phyloP scores from a whole-genome alignment of 2,329 filamentous ascomycete genomes.

The Penicillium freii region DNA sequence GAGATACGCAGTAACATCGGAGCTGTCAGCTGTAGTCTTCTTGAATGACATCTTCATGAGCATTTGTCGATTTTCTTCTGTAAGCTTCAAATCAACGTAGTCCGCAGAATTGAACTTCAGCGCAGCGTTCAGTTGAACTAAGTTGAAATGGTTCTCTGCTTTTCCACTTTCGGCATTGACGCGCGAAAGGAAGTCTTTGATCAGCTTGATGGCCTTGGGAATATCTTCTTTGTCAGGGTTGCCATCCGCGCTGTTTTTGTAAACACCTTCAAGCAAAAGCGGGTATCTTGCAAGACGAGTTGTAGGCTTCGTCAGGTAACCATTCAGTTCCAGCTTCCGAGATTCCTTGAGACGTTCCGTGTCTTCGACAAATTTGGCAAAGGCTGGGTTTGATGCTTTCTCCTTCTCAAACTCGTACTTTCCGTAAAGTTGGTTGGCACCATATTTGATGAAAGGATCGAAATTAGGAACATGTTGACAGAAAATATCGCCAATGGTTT shows the following conservation, averaged over 20 bases:
- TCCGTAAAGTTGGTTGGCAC: constrained; percentile 90
- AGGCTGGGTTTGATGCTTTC: constrained; percentile 77
- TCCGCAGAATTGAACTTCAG: constrained; percentile 88
- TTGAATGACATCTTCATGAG: constrained; percentile 94
- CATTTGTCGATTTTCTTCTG: constrained; percentile 87
- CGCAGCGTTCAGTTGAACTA: constrained; percentile 86
- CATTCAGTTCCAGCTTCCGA: constrained; percentile 92
- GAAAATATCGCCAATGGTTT: constrained; percentile 91
- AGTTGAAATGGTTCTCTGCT: constrained; percentile 95
- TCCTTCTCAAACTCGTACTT: constrained; percentile 99
- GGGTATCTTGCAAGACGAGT: constrained; percentile 93
- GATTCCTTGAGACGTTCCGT: constrained; percentile 96
- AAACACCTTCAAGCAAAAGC: constrained; percentile 81
- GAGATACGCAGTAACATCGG: constrained; percentile 89
- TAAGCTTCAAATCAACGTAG: constrained; percentile 88
- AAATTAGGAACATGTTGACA: constrained; percentile 88
- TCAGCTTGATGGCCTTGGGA: constrained; percentile 80
- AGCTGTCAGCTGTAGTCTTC: constrained; percentile 82
- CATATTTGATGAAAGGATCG: constrained; percentile 93
- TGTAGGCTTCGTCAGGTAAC: constrained; percentile 95
- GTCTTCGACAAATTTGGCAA: constrained; percentile 90
- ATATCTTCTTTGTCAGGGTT: constrained; percentile 90
- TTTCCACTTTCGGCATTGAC: constrained; percentile 96
- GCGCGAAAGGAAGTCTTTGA: constrained; percentile 79
- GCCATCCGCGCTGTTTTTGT: constrained; percentile 86